A percentile compares a stretch with the other conserved stretches of the same genome.
Conservation (phyloP, 129 eudicot genomes). For the Saposhnikovia divaricata region DNA sequence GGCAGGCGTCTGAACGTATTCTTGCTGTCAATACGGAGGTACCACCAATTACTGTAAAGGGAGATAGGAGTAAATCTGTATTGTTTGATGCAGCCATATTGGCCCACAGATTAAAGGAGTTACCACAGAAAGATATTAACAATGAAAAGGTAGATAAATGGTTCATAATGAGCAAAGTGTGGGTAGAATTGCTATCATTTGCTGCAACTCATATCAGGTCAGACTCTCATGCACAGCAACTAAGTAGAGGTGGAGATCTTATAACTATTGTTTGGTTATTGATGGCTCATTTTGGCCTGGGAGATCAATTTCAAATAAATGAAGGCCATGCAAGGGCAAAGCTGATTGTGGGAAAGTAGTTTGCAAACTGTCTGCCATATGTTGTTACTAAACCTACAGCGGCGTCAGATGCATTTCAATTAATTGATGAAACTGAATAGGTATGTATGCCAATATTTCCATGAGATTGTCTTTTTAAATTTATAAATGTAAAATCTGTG, state of each 20-base stretch:
- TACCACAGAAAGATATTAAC: not conserved
- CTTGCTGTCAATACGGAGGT: conserved; percentile 29
- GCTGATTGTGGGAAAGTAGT: conserved; percentile 45
- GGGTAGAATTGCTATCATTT: conserved; percentile 49
- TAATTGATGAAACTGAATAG: not conserved
- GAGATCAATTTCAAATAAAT: conserved; percentile 44
- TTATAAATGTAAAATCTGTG: not conserved
- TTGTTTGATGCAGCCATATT: conserved; percentile 44
- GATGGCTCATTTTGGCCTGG: conserved; percentile 60
- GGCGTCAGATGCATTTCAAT: not conserved
- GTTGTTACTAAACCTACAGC: not conserved
- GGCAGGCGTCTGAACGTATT: conserved; percentile 21
- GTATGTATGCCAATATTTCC: not conserved
- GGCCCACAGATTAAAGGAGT: conserved; percentile 33
- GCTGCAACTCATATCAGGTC: conserved; percentile 46
- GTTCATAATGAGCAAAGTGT: conserved; percentile 45
- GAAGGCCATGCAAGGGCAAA: conserved; percentile 56
- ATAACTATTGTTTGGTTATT: conserved; percentile 57
- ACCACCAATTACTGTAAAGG: conserved; percentile 39
- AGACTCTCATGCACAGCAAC: conserved; percentile 43
- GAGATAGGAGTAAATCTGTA: conserved; percentile 55
- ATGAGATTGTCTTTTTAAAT: not conserved
- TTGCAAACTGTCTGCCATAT: not conserved
- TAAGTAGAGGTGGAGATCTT: conserved; percentile 56
- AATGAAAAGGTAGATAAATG: conserved; percentile 24